Evolutionary conservation across 2,329 filamentous ascomycete species (phyloP), one percentile per base, ranked within the genome.

Genomic region (Rhexocercosporidium sp.): DNA sequence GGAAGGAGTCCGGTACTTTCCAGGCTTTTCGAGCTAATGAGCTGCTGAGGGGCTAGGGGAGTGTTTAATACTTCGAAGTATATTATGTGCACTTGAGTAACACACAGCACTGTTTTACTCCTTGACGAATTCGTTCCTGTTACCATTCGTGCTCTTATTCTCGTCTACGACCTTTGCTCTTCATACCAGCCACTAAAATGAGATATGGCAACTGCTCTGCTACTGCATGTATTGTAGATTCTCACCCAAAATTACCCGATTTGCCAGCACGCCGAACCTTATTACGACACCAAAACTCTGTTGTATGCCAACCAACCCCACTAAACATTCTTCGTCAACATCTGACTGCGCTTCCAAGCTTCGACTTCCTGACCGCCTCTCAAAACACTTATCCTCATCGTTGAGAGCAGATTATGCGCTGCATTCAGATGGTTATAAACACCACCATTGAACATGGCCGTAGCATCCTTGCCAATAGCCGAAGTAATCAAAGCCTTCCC

Each of bases 381-480:
- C 41, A 63, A 75, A 72, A 51, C 76, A 71, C 14, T 69, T 71
- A 56, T 49, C 56, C 65, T 61, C 80, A 77, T 54, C 72, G 74
- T 11, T 71, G 65, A 14, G 74, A 71, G 2, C 76, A 72, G 62
- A 78, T 76, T 44, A 74, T 67, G 70, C 79, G 29, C 80, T 60
- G 69, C 73, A 77, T n/a, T 68, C 64, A 39, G 78, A 74, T 66
- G 66, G 5, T 61, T 57, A 44, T 66, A 64, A 37, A 66, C 47
- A 44, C 65, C 63, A 18, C 92, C 92, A 80, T 95, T 96, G 86
- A 96, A 95, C 82, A 93, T 92, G 73, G 92, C 91, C 20, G 92
- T 95, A 66, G 92, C 92, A 71, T 96, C 92, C 84, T 94, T 95
- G 79, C 92, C 92, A 64, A 96, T 86, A 47, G 89, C 91, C 29